Conservation (phyloP, 768 basidiomycete genomes). For the Polyporus arcularius region DNA sequence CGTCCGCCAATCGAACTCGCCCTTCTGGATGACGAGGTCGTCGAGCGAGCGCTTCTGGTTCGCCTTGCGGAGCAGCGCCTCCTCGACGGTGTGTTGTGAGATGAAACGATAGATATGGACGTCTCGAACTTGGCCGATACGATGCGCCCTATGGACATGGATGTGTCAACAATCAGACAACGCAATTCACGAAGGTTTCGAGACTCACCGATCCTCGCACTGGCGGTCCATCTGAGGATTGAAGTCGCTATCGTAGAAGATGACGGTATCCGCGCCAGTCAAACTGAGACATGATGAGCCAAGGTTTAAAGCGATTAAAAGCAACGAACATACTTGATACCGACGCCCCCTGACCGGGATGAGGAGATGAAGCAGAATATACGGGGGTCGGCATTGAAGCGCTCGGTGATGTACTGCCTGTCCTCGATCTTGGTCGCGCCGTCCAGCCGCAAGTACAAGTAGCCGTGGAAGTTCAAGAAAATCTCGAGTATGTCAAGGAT, state of each 20-base stretch:
- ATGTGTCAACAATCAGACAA: background rate
- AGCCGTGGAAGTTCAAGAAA: constrained; percentile 90
- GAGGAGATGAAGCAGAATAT: constrained; percentile 90
- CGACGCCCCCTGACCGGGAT: constrained; percentile 80
- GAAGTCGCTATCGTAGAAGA: constrained; percentile 97
- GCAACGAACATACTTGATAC: constrained; percentile 91
- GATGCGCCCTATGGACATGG: constrained; percentile 69
- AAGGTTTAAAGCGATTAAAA: too few relatives aligned
- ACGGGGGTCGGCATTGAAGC: constrained; percentile 76
- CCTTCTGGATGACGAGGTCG: constrained; percentile 88
- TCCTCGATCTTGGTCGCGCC: constrained; percentile 96
- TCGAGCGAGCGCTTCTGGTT: constrained; percentile 95
- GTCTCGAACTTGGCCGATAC: constrained; percentile 96
- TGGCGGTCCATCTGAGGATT: constrained; percentile 98
- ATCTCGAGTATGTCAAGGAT: constrained; percentile 93
- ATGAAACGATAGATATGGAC: constrained; percentile 97
- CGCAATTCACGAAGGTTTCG: background rate
- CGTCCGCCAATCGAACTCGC: constrained; percentile 93
- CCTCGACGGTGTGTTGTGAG: constrained; percentile 88
- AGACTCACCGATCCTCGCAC: constrained; percentile 84
- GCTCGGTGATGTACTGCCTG: constrained; percentile 87
- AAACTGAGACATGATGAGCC: constrained; percentile 45
- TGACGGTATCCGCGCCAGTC: constrained; percentile 91
- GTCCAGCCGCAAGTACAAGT: constrained; percentile 91
- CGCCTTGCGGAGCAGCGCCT: constrained; percentile 95